Conservation (phyloP, 306 rosid genomes). For the Trifolium repens region DNA sequence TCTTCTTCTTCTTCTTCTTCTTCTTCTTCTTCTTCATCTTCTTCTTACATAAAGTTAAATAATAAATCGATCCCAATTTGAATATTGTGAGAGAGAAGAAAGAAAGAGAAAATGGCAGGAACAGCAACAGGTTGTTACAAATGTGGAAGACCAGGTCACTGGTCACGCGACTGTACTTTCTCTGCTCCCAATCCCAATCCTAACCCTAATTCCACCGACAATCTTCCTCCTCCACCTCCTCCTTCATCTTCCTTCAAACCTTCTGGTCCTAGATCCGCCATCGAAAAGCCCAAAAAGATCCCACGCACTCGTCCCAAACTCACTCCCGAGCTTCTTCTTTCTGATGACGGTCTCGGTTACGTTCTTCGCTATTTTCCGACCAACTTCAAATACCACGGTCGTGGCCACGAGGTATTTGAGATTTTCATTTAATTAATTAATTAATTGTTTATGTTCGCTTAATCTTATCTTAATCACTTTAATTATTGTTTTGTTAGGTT, state of each 20-base stretch:
- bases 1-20: too few relatives aligned
- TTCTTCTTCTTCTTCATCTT: neutral
- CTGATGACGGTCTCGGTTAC: slow-evolving; percentile 93
- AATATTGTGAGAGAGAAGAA: neutral
- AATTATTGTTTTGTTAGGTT: slow-evolving; percentile 50
- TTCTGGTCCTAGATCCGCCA: slow-evolving; percentile 25
- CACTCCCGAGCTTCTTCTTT: slow-evolving; percentile 80
- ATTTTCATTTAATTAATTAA: neutral
- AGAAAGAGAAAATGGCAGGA: slow-evolving; percentile 6
- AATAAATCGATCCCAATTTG: neutral
- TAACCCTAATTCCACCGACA: slow-evolving; percentile 20
- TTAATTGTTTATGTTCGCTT: neutral
- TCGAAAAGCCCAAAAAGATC: slow-evolving; percentile 64
- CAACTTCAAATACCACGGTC: slow-evolving; percentile 81
- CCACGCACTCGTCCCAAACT: slow-evolving; percentile 78
- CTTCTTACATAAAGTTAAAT: too few relatives aligned
- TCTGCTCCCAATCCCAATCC: slow-evolving; percentile 49
- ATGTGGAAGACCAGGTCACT: slow-evolving; percentile 97
- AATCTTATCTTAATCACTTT: neutral
- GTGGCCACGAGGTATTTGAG: slow-evolving; percentile 70
- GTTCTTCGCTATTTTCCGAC: slow-evolving; percentile 93
- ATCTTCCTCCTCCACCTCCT: slow-evolving; percentile 42
- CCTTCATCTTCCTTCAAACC: slow-evolving; percentile 46
- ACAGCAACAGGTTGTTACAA: slow-evolving; percentile 88
- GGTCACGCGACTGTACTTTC: slow-evolving; percentile 96